Percentiles rank a stretch among this genome's conserved stretches.
phyloP scores from a whole-genome alignment of 768 basidiomycete species.

The Rhodotorula diobovata region DNA sequence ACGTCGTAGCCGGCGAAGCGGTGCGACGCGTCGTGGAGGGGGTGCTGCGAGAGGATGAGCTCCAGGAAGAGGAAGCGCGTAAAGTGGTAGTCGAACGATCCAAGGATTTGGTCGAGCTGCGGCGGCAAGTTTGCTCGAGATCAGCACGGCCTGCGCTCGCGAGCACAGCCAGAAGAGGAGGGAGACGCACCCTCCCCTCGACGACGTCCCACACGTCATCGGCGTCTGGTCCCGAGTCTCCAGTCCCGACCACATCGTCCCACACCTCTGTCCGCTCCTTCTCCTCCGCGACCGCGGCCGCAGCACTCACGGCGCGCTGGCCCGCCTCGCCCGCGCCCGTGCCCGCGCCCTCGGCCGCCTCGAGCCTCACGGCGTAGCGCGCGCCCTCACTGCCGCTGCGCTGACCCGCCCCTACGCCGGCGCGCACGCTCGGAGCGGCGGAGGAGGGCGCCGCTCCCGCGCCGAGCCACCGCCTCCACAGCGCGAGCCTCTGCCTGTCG shows the following conservation, averaged over 20 bases:
- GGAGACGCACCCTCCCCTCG: conserved; percentile 28
- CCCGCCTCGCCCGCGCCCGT: neutral
- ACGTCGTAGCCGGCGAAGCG: conserved; percentile 11
- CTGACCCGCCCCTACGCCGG: neutral
- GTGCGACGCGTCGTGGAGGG: neutral
- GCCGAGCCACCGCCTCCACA: conserved; percentile 32
- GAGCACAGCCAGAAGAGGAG: neutral
- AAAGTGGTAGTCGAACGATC: conserved; percentile 29
- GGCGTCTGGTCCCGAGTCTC: neutral
- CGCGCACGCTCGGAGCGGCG: too few relatives aligned
- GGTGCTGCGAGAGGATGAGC: conserved; percentile 28
- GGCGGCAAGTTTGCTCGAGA: too few relatives aligned
- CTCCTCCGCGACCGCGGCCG: neutral
- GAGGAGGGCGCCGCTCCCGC: neutral
- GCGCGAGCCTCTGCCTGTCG: conserved; percentile 21
- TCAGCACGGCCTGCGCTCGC: too few relatives aligned
- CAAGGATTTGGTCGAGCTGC: conserved; percentile 32
- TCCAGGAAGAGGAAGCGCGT: conserved; percentile 25
- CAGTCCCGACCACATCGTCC: neutral
- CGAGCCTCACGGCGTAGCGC: neutral
- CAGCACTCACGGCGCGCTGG: neutral
- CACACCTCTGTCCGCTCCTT: neutral
- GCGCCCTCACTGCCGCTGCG: too few relatives aligned
- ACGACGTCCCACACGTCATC: conserved; percentile 38
- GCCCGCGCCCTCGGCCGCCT: conserved; percentile 1